Conservation (phyloP, 1,139 yeast genomes). For the Blastobotrys raffinosifermentans region DNA sequence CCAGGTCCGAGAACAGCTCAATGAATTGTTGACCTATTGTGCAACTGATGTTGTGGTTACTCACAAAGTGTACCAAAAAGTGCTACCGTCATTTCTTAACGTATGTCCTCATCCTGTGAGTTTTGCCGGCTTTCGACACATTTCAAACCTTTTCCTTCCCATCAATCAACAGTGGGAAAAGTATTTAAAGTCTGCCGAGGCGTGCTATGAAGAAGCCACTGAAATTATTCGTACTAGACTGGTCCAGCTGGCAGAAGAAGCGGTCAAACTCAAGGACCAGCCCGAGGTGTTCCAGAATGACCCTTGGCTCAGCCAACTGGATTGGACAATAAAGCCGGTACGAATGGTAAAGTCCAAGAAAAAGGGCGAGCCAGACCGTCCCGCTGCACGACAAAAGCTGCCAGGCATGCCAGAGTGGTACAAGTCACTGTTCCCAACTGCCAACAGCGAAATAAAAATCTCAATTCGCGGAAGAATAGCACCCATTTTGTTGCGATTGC, state of each 20-base stretch:
- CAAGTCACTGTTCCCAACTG: slow-evolving; percentile 56
- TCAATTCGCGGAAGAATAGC: slow-evolving; percentile 71
- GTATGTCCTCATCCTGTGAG: slow-evolving; percentile 93
- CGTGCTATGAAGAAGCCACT: slow-evolving; percentile 54
- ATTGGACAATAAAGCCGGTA: slow-evolving; percentile 66
- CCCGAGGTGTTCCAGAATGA: slow-evolving; percentile 41
- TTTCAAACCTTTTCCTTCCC: slow-evolving; percentile 77
- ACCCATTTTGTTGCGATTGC: slow-evolving; percentile 65
- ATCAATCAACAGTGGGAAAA: slow-evolving; percentile 68
- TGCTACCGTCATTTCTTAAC: slow-evolving; percentile 61
- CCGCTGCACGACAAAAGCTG: slow-evolving; percentile 60
- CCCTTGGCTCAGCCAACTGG: slow-evolving; percentile 86
- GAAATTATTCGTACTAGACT: slow-evolving; percentile 54
- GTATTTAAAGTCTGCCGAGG: slow-evolving; percentile 67
- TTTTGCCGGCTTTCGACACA: slow-evolving; percentile 75
- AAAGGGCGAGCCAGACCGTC: slow-evolving; percentile 41
- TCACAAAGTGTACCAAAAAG: slow-evolving; percentile 56
- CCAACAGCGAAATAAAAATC: slow-evolving; percentile 44
- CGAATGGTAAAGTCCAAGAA: slow-evolving; percentile 59
- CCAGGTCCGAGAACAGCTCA: slow-evolving; percentile 52
- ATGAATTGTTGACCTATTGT: slow-evolving; percentile 67
- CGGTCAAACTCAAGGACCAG: slow-evolving; percentile 40
- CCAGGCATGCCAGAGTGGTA: slow-evolving; percentile 98
- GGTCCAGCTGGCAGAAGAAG: slow-evolving; percentile 52
- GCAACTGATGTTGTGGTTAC: slow-evolving; percentile 80